Evolutionary conservation across 208 protist genomes (phyloP).

Genomic region (Crithidia brevicula): DNA sequence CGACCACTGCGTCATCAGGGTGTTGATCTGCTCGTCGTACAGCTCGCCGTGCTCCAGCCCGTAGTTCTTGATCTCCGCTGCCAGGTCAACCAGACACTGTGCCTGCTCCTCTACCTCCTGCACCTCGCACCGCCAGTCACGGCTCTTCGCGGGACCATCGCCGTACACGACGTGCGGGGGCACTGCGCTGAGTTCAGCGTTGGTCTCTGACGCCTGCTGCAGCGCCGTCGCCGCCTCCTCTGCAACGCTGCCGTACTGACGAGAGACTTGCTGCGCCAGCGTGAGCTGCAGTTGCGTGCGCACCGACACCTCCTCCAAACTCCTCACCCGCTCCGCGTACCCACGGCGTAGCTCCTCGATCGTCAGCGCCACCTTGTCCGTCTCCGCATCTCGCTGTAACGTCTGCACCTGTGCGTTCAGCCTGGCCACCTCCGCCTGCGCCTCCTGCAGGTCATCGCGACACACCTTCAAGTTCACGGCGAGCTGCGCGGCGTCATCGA

Average conservation of each 20-base stretch:
- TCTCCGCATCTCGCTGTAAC: slow-evolving; percentile 57
- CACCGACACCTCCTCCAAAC: slow-evolving; percentile 34
- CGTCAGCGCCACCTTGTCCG: slow-evolving; percentile 61
- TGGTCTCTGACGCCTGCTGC: slow-evolving; percentile 21
- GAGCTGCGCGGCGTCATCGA: slow-evolving; percentile 80
- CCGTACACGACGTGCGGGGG: background rate
- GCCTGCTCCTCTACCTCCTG: slow-evolving; percentile 17
- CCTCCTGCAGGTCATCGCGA: slow-evolving; percentile 42
- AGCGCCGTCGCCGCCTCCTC: slow-evolving; percentile 34
- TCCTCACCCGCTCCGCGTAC: slow-evolving; percentile 51
- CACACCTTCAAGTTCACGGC: slow-evolving; percentile 63
- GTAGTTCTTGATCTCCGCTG: slow-evolving; percentile 1
- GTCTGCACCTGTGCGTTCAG: slow-evolving; percentile 41
- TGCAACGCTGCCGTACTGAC: slow-evolving; percentile 17
- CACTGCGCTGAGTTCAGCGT: slow-evolving; percentile 19
- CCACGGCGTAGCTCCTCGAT: slow-evolving; percentile 55
- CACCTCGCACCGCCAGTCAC: slow-evolving; percentile 11
- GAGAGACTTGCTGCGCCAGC: slow-evolving; percentile 25
- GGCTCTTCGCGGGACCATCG: background rate
- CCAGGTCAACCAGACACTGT: slow-evolving; percentile 11
- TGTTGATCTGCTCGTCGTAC: slow-evolving; percentile 22
- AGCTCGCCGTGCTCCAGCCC: slow-evolving; percentile 18
- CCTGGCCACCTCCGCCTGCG: slow-evolving; percentile 21
- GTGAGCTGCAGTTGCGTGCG: slow-evolving; percentile 43
- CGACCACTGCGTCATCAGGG: slow-evolving; percentile 28